Evolutionary conservation across 768 basidiomycete species (phyloP).

Genomic region (Lenzites betulinus): DNA sequence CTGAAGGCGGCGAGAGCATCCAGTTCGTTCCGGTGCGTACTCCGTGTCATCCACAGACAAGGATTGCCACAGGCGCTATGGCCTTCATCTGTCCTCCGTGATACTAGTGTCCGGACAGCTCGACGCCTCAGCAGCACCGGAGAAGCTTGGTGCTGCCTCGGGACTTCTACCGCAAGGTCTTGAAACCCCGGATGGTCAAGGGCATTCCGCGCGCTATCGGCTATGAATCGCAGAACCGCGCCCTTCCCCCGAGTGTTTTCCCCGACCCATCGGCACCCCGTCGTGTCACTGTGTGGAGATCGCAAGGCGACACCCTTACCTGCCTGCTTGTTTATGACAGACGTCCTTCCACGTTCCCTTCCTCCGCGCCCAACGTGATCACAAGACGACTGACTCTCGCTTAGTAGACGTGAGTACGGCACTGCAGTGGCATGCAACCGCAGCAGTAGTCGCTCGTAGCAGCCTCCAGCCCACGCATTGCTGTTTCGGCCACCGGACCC

Average conservation of each 20-base stretch:
- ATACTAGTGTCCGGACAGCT: neutral
- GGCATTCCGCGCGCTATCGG: slow-evolving; percentile 10
- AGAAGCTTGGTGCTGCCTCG: neutral
- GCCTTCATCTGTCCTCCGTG: neutral
- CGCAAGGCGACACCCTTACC: neutral
- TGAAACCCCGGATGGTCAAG: slow-evolving; percentile 2
- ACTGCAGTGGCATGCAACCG: neutral
- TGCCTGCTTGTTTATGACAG: neutral
- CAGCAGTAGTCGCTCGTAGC: slow-evolving; percentile 3
- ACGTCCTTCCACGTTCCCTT: neutral
- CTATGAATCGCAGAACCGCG: neutral
- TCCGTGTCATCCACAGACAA: neutral
- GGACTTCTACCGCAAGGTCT: neutral
- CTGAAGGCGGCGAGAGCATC: neutral
- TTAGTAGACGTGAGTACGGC: slow-evolving; percentile 9
- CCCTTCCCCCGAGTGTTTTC: slow-evolving; percentile 6
- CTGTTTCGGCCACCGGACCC: slow-evolving; percentile 9
- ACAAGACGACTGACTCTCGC: neutral
- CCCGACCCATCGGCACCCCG: slow-evolving; percentile 8
- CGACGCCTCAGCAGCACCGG: neutral
- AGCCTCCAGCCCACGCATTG: neutral
- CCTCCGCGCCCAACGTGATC: neutral
- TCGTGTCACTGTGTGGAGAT: neutral
- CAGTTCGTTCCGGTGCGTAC: neutral
- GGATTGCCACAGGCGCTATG: slow-evolving; percentile 5